Base-by-base conservation (phyloP, 2,329 filamentous ascomycete genomes). In the Trichoderma sp. region DNA sequence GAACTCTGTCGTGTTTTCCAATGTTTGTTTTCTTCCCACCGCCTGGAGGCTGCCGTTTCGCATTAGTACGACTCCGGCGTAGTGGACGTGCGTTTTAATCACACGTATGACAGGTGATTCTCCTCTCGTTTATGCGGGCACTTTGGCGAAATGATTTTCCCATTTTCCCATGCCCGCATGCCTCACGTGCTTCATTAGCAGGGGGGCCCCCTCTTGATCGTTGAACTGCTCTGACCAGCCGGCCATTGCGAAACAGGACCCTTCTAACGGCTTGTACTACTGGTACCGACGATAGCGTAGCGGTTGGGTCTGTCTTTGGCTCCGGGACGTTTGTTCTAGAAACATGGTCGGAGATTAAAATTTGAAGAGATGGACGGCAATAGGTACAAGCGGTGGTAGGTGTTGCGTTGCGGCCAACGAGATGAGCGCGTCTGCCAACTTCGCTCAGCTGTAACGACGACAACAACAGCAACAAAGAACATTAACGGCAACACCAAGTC, bases 101-200 rank as follows among this genome's bases (percentile, higher is more conserved):
- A 43, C 54, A 55, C 61, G 51, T 56, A 55, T 55, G 61, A 65
- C 61, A 66, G 61, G 61, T 66, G 61, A 66, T 49, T 32, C 61
- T 46, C 7, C 28, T 10, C 37, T 65, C 61, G 61, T 65, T 65
- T 65, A 65, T 65, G 61, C 51, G 37, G 51, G 52, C 61, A 64
- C 49, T 54, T 64, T 54, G 61, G 61, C 61, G 61, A 65, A 56
- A 65, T 65, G 61, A 65, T 65, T 65, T 65, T 65, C 61, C 51
- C 51, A 65, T 65, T 65, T 65, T 65, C 61, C 51, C 51, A 65
- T 65, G 37, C 61, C 34, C 18, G n/a, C 24, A 65, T 54, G 49
- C 21, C 49, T 56, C 61, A 56, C 61, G 61, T 65, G 61, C 28
- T 14, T 32, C 14, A 28, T 21, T 16, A 34, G 26, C 61, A 32